Base-by-base conservation (phyloP, 2,329 filamentous ascomycete species). In the Fusarium tanahbumbuense region DNA sequence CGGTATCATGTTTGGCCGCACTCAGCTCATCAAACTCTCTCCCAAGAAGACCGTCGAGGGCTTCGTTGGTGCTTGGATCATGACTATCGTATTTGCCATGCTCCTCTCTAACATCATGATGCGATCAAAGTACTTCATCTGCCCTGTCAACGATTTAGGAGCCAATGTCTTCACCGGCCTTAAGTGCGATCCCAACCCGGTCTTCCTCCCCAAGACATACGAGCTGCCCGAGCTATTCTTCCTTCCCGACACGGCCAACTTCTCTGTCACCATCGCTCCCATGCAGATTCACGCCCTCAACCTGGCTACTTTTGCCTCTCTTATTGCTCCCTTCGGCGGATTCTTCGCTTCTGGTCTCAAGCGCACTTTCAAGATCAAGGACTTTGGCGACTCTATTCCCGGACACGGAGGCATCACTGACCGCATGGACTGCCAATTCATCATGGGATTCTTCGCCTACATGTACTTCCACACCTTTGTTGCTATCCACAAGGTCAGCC, bases 391-490 rank as follows among this genome's bases (percentile, higher is more conserved):
- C 81, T 97, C 94, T 2, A 99, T 99, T 74, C 96, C 96, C 3
- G 96, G 96, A 23, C 96, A 99, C 76, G 96, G 96, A 66, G 96
- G 96, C 74, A 98, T 99, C 83, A 99, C 96, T 18, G 96, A 99
- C 79, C 92, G 96, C 67, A 98, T 99, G 95, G 96, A 99, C 79
- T 99, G 96, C 80, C 96, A 99, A 79, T 99, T 99, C 83, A 98
- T 98, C 84, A 99, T 99, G 96, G 96, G 96, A 11, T 96, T 97
- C 82, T 98, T 99, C 76, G 89, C 95, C 18, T 98, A 94, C 84
- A 94, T 99, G 88, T 99, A 99, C 83, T 99, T 97, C 83, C 94
- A 98, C 80, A 96, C 92, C 77, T 99, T 99, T 80, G 95, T 99
- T 76, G 94, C 94, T 6, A 86, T 93, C 9, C 90, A 97, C 85